phyloP scores from a whole-genome alignment of 2,329 filamentous ascomycete genomes.

The Apiospora saccharicola region DNA sequence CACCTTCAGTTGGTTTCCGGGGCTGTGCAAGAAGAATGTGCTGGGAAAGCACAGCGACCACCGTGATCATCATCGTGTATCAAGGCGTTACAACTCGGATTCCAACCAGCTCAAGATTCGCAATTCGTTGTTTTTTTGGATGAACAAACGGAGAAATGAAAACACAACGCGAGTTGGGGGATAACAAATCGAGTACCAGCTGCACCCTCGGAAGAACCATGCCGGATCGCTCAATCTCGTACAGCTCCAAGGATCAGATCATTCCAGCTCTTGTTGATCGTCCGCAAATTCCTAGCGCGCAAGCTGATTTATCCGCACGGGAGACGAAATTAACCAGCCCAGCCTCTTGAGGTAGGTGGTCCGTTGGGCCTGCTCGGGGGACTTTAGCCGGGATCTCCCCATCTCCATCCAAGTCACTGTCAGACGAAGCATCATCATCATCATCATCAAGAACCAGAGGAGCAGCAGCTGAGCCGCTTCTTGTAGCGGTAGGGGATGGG shows the following conservation, averaged over 20 bases:
- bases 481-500: constrained; percentile 10
- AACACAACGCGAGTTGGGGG: background rate
- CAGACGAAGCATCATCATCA: constrained; percentile 34
- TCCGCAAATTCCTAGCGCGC: background rate
- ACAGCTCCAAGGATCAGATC: background rate
- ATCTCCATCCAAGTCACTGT: constrained; percentile 32
- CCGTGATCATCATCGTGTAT: background rate
- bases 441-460: constrained; percentile 39
- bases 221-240: background rate
- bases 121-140: background rate
- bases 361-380: constrained; percentile 28
- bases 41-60: background rate
- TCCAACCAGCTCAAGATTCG: background rate
- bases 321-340: constrained; percentile 26
- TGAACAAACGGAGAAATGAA: background rate
- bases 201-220: background rate
- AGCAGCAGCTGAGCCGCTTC: constrained; percentile 34
- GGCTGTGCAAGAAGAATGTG: background rate
- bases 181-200: background rate
- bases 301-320: background rate
- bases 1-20: background rate
- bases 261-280: background rate
- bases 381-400: constrained; percentile 41
- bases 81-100: background rate
- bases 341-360: constrained; percentile 24